Base-by-base conservation (phyloP, 805 yeast genomes). In the Candida ascalaphidarum region DNA sequence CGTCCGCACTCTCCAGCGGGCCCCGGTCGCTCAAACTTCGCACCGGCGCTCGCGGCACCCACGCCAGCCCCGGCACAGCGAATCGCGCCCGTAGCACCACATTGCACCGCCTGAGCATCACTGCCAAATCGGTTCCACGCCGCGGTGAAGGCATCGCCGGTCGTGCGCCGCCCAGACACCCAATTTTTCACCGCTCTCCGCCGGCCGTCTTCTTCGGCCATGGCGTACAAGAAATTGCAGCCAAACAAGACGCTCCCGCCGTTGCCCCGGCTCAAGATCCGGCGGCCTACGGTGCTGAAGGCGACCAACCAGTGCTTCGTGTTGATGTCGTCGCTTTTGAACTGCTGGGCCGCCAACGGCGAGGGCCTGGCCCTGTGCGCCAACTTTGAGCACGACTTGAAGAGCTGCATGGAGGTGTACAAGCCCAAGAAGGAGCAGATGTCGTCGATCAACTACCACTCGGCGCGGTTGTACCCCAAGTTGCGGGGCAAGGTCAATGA, bases 281-380 rank as follows among this genome's bases (percentile, higher is more conserved):
- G 78, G 50, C 76, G 73, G 41, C 76, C 85, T 11, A 61, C 71
- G 4, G 59, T 69, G 17, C 65, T 68, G 28, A 74, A 73, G 40
- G 53, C 66, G 32, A 71, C 82, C 26, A 77, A 79, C 41, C 76
- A 83, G 33, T 86, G 96, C 54, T 54, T 76, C 35, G 85, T 83
- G 32, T 59, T 81, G 38, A 82, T 88, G 88, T 77, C 92, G 1
- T 78, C 83, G 26, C 66, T 88, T 52, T 63, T 88, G 42, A 83
- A 81, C 65, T 88, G 97, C 61, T 88, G 97, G 97, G 94, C 96
- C 3, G 82, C 96, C 14, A 82, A 84, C 57, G 89, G 94, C 27
- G 94, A 85, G 54, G 88, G 92, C 35, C 62, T 79, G 14, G 59
- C 67, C 8, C 67, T 61, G 26, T 88, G 97, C 57, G 61, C 68